phyloP scores from a whole-genome alignment of 1,139 yeast species.

The Candida mesenterica region DNA sequence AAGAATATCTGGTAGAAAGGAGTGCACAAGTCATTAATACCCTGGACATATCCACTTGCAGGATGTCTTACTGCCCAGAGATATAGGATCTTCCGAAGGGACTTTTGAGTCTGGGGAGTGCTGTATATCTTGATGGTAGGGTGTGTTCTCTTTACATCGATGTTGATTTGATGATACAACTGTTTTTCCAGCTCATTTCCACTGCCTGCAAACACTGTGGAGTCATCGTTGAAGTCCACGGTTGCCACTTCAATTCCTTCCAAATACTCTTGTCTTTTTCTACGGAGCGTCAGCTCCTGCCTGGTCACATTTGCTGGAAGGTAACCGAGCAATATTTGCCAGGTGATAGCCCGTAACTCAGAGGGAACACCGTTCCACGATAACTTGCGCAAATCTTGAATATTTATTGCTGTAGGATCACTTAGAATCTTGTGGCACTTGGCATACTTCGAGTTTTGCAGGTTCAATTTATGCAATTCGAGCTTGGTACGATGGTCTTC shows the following conservation, averaged over 20 bases:
- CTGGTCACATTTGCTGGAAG: constrained; percentile 82
- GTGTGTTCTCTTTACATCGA: constrained; percentile 93
- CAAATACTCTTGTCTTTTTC: constrained; percentile 83
- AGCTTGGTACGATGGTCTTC: constrained; percentile 34
- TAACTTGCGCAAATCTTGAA: constrained; percentile 65
- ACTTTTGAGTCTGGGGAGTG: constrained; percentile 65
- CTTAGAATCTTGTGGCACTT: constrained; percentile 66
- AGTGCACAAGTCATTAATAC: constrained; percentile 91
- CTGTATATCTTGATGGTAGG: constrained; percentile 79
- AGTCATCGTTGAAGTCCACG: constrained; percentile 52
- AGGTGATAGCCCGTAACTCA: constrained; percentile 75
- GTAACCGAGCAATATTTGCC: constrained; percentile 91
- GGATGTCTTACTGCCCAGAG: constrained; percentile 98
- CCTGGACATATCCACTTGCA: constrained; percentile 98
- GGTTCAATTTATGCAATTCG: constrained; percentile 57
- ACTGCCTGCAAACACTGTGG: constrained; percentile 35
- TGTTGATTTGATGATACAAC: constrained; percentile 93
- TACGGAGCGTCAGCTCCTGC: constrained; percentile 62
- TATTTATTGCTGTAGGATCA: constrained; percentile 53
- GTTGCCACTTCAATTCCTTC: constrained; percentile 55
- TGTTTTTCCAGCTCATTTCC: constrained; percentile 55
- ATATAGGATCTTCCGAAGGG: constrained; percentile 78
- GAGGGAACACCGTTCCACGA: constrained; percentile 95
- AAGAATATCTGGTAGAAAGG: constrained; percentile 92
- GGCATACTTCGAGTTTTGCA: constrained; percentile 58